Evolutionary conservation across 2,329 filamentous ascomycete genomes (phyloP).

Genomic region (Stachybotrys echinatus): DNA sequence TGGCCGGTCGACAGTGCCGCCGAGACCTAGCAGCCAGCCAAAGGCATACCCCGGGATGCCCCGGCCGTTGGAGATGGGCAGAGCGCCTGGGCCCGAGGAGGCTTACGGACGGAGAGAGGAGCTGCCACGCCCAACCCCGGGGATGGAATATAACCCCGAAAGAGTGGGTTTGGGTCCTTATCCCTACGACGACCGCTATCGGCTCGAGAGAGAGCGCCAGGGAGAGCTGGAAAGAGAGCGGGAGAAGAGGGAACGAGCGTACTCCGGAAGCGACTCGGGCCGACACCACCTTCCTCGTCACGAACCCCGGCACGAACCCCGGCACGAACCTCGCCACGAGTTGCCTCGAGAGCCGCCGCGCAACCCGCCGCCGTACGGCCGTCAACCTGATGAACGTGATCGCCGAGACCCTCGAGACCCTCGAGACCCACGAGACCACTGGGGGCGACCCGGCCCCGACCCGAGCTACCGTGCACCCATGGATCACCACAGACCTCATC

Average conservation of each 20-base stretch:
- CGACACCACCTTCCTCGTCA: constrained; percentile 31
- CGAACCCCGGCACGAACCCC: constrained; percentile 26
- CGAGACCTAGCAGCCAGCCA: constrained; percentile 47
- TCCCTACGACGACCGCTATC: constrained; percentile 49
- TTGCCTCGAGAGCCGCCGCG: constrained; percentile 39
- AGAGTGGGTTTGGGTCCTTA: constrained; percentile 36
- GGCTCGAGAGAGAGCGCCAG: constrained; percentile 41
- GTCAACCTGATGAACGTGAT: constrained; percentile 36
- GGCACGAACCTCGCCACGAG: no score
- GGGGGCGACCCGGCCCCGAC: constrained; percentile 25
- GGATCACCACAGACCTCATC: constrained; percentile 36
- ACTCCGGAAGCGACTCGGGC: constrained; percentile 42
- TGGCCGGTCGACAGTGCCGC: constrained; percentile 32
- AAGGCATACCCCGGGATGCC: constrained; percentile 41
- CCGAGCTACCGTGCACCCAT: constrained; percentile 27
- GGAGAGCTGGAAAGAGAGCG: constrained; percentile 39
- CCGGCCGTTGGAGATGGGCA: constrained; percentile 41
- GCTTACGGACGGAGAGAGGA: constrained; percentile 48
- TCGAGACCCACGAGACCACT: constrained; percentile 19
- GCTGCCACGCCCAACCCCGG: constrained; percentile 24
- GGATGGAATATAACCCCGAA: constrained; percentile 49
- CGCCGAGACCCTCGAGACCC: constrained; percentile 19
- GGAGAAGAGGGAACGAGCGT: constrained; percentile 40
- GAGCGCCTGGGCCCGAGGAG: constrained; percentile 32
- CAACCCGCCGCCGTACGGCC: constrained; percentile 39